Percentiles rank a stretch among this genome's conserved stretches.
Conservation (phyloP, 148 eudicot genomes). For the Vaccinium vitisidaea region DNA sequence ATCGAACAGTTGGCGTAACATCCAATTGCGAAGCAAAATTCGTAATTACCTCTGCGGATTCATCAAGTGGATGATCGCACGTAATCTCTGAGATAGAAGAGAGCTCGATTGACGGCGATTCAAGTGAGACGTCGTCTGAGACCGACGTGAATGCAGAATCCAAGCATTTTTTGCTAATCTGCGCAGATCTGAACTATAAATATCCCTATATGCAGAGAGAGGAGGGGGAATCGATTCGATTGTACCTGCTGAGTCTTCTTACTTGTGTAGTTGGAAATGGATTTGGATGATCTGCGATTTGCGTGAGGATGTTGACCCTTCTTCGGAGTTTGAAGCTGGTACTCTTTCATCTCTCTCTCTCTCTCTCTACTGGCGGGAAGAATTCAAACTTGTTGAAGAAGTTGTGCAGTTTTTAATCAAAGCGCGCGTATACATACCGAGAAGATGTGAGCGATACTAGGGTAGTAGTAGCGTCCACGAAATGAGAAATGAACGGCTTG, state of each 20-base stretch:
- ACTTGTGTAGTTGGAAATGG: slow-evolving; percentile 16
- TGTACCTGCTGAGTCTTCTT: slow-evolving; percentile 38
- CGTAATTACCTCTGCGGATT: slow-evolving; percentile 34
- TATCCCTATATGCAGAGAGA: neutral
- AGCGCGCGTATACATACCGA: neutral
- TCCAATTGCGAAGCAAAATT: neutral
- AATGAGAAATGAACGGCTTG: no score
- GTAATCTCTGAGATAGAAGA: slow-evolving; percentile 33
- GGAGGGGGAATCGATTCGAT: no score
- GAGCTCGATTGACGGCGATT: slow-evolving; percentile 20
- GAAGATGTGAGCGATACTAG: no score
- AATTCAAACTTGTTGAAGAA: neutral
- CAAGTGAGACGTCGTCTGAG: slow-evolving; percentile 33
- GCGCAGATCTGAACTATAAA: neutral
- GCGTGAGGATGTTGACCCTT: slow-evolving; percentile 23
- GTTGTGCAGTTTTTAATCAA: neutral
- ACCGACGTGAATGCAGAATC: slow-evolving; percentile 35
- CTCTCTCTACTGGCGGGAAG: slow-evolving; percentile 35
- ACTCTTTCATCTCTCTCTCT: slow-evolving; percentile 31
- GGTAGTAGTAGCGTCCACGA: no score
- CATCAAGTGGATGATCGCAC: slow-evolving; percentile 15
- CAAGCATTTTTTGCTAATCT: slow-evolving; percentile 45
- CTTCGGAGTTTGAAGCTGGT: slow-evolving; percentile 35
- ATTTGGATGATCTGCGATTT: slow-evolving; percentile 32
- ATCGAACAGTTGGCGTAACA: neutral